Evolutionary conservation across 139 green algal species (phyloP), one percentile per base, ranked within the genome.

Genomic region (Chlamydomonas schloesseri): DNA sequence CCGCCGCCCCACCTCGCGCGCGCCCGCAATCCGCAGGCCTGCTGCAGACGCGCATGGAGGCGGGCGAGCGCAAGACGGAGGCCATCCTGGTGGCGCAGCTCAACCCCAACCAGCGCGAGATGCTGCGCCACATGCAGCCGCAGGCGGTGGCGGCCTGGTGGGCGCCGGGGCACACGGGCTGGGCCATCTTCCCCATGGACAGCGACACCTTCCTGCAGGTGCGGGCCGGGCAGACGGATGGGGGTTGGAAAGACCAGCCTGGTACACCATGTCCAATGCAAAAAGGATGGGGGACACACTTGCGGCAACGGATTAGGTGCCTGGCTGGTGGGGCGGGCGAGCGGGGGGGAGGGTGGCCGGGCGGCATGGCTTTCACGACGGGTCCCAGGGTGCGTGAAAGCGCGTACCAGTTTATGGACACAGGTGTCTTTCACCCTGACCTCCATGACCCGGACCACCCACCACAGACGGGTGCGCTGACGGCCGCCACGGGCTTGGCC

Each of bases 111-210:
- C 94, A 98, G 91, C 93, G 95, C 0, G 95, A 98, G 33, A 85
- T 95, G 89, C 92, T 97, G 86, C 88, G 93, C 14, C 86, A 92
- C 82, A 91, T 98, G 91, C 91, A 95, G 88, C 93, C 91, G 26
- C 89, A 94, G 79, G 93, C 92, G 24, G 90, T 94, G 55, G 82
- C 90, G 18, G 86, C 88, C 37, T 98, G 96, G 96, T 98, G 95
- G 95, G 86, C 93, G 74, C 71, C 79, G 0, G 94, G 94, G 14
- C 96, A 98, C 87, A 90, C 95, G 3, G 96, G 95, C 26, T 98
- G 95, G 95, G 93, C 94, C 70, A 94, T 98, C 64, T 96, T 97
- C 88, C 93, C 94, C 1, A 90, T 95, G 15, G 95, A 98, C 75
- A 92, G 82, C 3, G 94, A 98, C 29, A 67, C 91, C 21, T 97